These are phyloP conservation scores for Gossypium anomalum DNA, from an alignment of 345 rosid species.

Conservation along the genomic window DNA sequence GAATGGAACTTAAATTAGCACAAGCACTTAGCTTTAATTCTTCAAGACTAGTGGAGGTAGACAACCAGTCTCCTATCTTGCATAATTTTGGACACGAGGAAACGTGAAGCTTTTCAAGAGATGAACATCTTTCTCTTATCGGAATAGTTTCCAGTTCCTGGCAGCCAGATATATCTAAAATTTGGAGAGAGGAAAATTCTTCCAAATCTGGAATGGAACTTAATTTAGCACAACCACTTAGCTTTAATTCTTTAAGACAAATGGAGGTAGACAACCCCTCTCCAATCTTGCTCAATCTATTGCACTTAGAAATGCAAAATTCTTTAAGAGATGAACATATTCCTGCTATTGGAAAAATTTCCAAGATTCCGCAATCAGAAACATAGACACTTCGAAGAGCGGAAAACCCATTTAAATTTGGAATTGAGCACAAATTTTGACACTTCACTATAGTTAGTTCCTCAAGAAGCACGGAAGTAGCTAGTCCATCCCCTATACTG, in stretches of 20 bases:
- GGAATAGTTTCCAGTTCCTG: background rate
- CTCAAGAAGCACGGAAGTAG: background rate
- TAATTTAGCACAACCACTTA: background rate
- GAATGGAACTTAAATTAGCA: too few species aligned
- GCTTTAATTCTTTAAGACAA: background rate
- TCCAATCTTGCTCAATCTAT: background rate
- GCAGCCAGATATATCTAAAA: background rate
- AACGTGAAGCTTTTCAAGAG: background rate
- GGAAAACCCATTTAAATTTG: background rate
- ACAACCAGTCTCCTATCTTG: too few species aligned
- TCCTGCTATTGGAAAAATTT: background rate
- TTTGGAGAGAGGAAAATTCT: background rate
- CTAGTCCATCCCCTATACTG: background rate
- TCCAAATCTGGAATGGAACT: too few species aligned
- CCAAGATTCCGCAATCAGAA: background rate
- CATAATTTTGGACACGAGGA: too few species aligned
- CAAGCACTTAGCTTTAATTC: too few species aligned
- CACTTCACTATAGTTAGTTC: background rate
- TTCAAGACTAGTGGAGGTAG: too few species aligned
- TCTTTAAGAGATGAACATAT: background rate
- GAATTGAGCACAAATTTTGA: background rate
- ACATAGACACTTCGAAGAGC: background rate
- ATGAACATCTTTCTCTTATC: background rate
- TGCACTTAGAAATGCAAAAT: background rate
- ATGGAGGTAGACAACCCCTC: background rate